These are phyloP conservation scores for Helicostylum pulchrum DNA, from an alignment of 192 early-diverging fungal genomes.

Conservation along the genomic window DNA sequence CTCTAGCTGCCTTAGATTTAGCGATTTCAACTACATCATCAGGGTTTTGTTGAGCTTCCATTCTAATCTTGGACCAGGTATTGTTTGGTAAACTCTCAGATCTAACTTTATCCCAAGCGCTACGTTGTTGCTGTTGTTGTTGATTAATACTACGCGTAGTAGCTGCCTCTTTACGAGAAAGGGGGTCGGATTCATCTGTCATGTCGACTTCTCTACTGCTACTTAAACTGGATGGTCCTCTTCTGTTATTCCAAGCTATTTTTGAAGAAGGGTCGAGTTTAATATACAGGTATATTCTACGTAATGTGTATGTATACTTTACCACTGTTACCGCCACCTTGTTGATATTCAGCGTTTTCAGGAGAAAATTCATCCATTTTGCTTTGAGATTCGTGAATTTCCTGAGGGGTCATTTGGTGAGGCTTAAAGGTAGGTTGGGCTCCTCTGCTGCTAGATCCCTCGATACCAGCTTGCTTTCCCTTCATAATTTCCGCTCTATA, in stretches of 20 bases:
- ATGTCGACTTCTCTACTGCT: not conserved
- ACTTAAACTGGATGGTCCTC: not conserved
- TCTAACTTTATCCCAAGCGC: slow-evolving; percentile 33
- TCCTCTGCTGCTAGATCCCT: too few relatives aligned
- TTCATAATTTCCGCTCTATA: slow-evolving; percentile 9
- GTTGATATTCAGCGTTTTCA: not conserved
- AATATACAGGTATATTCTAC: not conserved
- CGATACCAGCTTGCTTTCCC: not conserved
- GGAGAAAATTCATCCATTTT: not conserved
- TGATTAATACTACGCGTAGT: too few relatives aligned
- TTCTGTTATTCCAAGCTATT: not conserved
- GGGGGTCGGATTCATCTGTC: not conserved
- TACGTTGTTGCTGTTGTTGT: not conserved
- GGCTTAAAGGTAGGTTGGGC: not conserved
- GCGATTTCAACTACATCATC: not conserved
- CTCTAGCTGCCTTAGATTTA: slow-evolving; percentile 2
- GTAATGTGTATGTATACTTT: not conserved
- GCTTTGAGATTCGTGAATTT: not conserved
- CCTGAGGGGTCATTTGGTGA: not conserved
- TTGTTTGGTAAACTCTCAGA: slow-evolving; percentile 28
- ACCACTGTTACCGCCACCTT: not conserved
- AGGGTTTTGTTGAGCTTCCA: slow-evolving; percentile 21
- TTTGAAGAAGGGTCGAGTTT: not conserved
- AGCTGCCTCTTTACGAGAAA: not conserved
- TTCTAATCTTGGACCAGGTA: slow-evolving; percentile 27